A percentile compares a stretch with the other conserved stretches of the same genome.
phyloP scores from a whole-genome alignment of 2,329 filamentous ascomycete species.

The Aureobasidium sp. region DNA sequence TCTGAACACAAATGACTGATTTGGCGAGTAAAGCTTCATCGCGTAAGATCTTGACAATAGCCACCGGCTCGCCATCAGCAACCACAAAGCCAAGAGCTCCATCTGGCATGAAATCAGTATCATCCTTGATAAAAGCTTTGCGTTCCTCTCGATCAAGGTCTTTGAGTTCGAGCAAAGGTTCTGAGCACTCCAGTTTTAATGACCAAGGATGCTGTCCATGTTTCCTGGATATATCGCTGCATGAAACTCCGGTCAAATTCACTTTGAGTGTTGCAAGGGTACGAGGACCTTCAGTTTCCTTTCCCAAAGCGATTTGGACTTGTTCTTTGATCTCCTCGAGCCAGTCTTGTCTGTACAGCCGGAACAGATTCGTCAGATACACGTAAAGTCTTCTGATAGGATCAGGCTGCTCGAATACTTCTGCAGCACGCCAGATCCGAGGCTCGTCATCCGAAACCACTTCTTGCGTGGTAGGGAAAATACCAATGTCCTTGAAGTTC shows the following conservation, averaged over 20 bases:
- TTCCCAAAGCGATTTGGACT: background rate
- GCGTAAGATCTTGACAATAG: background rate
- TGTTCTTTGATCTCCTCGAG: background rate
- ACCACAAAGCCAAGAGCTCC: background rate
- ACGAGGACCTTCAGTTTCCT: background rate
- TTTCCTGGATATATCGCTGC: background rate
- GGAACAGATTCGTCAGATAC: background rate
- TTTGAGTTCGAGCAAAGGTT: background rate
- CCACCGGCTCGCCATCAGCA: background rate
- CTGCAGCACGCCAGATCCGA: background rate
- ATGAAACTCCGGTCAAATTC: background rate
- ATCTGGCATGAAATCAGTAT: background rate
- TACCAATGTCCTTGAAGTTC: background rate
- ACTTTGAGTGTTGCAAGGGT: background rate
- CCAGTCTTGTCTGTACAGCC: background rate
- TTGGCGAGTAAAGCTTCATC: background rate
- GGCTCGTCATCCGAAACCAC: background rate
- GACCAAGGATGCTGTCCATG: constrained; percentile 4
- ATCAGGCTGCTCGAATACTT: background rate
- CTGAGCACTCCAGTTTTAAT: background rate
- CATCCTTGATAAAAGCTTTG: background rate
- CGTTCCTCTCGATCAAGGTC: background rate
- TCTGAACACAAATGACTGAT: background rate
- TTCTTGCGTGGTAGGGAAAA: background rate
- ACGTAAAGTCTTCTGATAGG: background rate